Conservation (phyloP, 1,284 basidiomycete genomes). For the Naganishia albida region DNA sequence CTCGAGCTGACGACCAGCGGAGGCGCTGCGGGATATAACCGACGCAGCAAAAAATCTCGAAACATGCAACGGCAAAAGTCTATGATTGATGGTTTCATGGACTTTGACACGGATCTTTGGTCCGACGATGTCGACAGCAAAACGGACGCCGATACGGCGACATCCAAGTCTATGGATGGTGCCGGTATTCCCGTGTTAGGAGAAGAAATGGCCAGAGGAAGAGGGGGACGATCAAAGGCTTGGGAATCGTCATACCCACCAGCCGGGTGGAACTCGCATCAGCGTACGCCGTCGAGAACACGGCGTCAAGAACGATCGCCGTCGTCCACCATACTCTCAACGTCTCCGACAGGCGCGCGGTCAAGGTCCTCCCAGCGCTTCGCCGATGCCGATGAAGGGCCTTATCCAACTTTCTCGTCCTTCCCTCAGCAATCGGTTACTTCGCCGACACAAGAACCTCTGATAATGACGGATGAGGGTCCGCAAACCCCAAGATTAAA, state of each 20-base stretch:
- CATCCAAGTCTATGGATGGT: conserved; percentile 22
- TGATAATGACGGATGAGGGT: not conserved
- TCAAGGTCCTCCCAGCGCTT: conserved; percentile 20
- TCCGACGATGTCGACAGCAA: conserved; percentile 23
- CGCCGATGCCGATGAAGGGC: conserved; percentile 24
- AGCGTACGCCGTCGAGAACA: conserved; percentile 7
- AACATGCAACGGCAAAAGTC: conserved; percentile 48
- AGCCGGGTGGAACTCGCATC: conserved; percentile 13
- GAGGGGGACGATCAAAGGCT: conserved; percentile 18
- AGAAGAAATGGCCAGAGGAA: conserved; percentile 11
- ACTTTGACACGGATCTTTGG: conserved; percentile 49
- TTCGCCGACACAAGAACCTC: conserved; percentile 13
- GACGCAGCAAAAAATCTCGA: conserved; percentile 46
- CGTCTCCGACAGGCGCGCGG: not conserved
- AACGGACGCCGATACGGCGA: conserved; percentile 20
- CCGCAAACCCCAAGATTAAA: not conserved
- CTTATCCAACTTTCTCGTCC: conserved; percentile 21
- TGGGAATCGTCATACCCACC: conserved; percentile 26
- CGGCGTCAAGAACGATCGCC: conserved; percentile 2
- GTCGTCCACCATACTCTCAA: not conserved
- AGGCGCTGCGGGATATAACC: not conserved
- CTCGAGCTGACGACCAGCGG: conserved; percentile 14
- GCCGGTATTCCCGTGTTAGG: conserved; percentile 9
- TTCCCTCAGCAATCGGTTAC: not conserved
- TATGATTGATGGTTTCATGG: conserved; percentile 52